Percentiles rank a stretch among this genome's conserved stretches.
These are phyloP conservation scores for Aspergillus quadricinctus DNA, from an alignment of 2,329 filamentous ascomycete genomes.

Conservation along the genomic window DNA sequence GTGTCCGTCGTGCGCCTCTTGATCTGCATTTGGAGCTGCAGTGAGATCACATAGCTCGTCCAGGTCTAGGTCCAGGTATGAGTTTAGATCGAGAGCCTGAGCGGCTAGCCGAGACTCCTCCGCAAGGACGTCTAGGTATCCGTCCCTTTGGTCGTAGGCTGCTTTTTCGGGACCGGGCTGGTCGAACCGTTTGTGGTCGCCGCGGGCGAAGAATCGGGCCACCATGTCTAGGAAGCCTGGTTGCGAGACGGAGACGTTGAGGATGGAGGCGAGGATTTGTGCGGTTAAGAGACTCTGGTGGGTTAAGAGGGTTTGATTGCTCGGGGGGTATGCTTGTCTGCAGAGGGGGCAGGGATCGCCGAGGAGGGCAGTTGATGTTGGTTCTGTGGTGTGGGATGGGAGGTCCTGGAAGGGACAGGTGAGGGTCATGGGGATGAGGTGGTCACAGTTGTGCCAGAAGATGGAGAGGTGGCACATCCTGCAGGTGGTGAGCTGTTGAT, in stretches of 20 bases:
- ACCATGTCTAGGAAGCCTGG: conserved; percentile 3
- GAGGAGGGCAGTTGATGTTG: background rate
- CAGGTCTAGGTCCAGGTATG: background rate
- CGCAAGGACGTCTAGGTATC: background rate
- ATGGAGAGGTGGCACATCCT: conserved; percentile 3
- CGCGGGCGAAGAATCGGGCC: conserved; percentile 9
- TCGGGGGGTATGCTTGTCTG: background rate
- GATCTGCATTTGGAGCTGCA: background rate
- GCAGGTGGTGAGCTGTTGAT: background rate
- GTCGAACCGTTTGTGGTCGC: conserved; percentile 6
- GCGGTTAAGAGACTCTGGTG: background rate
- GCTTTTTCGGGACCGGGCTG: conserved; percentile 1
- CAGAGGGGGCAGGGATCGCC: conserved; percentile 5
- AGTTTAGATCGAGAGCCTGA: background rate
- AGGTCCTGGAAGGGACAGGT: background rate
- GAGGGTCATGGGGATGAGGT: background rate
- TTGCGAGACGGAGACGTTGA: background rate
- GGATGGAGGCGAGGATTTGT: conserved; percentile 1
- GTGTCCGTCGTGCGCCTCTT: background rate
- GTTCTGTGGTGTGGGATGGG: background rate
- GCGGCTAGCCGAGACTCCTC: background rate
- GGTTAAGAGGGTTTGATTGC: background rate
- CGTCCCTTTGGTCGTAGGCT: background rate
- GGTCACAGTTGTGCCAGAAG: conserved; percentile 4
- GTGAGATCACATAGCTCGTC: background rate